These are phyloP conservation scores for Aureobasidium sp. DNA, from an alignment of 2,329 filamentous ascomycete species.

Conservation along the genomic window DNA sequence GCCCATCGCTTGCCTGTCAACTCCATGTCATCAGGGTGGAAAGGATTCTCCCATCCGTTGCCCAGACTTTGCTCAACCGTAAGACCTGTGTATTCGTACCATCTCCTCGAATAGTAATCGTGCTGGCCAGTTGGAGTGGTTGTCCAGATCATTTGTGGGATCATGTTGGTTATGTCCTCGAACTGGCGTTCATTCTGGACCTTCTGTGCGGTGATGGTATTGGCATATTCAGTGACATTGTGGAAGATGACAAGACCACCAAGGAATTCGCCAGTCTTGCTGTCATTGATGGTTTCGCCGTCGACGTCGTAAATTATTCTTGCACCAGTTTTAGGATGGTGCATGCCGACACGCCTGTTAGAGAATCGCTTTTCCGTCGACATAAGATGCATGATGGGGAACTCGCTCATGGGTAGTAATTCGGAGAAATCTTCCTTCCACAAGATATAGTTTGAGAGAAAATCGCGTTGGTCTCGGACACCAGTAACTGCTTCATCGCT, in stretches of 20 bases:
- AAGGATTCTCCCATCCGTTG: slow-evolving; percentile 54
- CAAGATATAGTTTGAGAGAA: slow-evolving; percentile 54
- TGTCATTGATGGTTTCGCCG: slow-evolving; percentile 62
- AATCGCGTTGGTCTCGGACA: slow-evolving; percentile 38
- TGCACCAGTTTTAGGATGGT: slow-evolving; percentile 46
- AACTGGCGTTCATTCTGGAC: slow-evolving; percentile 68
- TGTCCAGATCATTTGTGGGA: slow-evolving; percentile 60
- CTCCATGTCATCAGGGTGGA: slow-evolving; percentile 63
- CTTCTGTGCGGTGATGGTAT: slow-evolving; percentile 62
- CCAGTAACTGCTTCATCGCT: slow-evolving; percentile 32
- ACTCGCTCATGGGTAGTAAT: slow-evolving; percentile 51
- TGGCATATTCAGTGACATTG: slow-evolving; percentile 63
- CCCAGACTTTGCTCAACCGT: slow-evolving; percentile 56
- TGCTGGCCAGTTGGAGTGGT: slow-evolving; percentile 57
- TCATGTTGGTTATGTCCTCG: slow-evolving; percentile 64
- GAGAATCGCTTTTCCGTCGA: slow-evolving; percentile 54
- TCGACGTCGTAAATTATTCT: slow-evolving; percentile 57
- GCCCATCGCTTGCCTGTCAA: slow-evolving; percentile 53
- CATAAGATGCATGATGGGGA: slow-evolving; percentile 60
- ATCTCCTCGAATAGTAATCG: slow-evolving; percentile 71
- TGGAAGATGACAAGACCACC: slow-evolving; percentile 66
- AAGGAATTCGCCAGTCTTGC: slow-evolving; percentile 62
- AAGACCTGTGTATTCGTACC: slow-evolving; percentile 72
- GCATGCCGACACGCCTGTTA: slow-evolving; percentile 56
- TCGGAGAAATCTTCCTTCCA: slow-evolving; percentile 62